Base-by-base conservation (phyloP, 345 rosid genomes). In the Laguncularia racemosa region DNA sequence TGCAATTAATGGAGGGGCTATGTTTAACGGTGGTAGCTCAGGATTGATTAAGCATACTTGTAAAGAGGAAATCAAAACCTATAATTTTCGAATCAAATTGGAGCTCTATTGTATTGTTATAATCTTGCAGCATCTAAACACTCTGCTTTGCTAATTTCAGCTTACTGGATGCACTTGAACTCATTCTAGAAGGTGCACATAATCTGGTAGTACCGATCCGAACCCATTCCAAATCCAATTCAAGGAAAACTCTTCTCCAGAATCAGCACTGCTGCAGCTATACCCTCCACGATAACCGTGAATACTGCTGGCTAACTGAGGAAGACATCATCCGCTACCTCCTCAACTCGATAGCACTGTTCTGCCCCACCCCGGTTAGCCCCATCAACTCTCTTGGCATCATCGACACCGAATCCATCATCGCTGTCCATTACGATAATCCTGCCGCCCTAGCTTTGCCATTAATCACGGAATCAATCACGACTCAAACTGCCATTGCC, bases 261-360 rank as follows among this genome's bases (percentile, higher is more conserved):
- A 73, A 64, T 12, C 44, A 48, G 12, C 47, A 72, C 5, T 18
- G 61, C 3, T 58, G 64, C 3, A 57, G 59, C 14, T 50, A 75
- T 21, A 71, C 73, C 57, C 48, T 75, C 56, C 87, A 77, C 65
- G 64, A 76, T 71, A 51, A 56, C 56, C 73, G 67, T 0, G 74
- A 84, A 16, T 81, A 71, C 64, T 84, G 91, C 69, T 84, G 91
- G 87, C 72, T 81, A 7, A 74, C 88, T 0, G 85, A 72, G 60
- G 91, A 84, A 52, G 91, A 84, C 62, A 61, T 84, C 53, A 16
- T 84, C 48, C 85, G 88, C 17, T 79, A 73, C 65, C 72, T 81
- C 50, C 74, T 81, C 68, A 81, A 75, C 67, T 76, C 72, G 58
- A 81, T 84, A 20, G 73, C 71, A 54, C 52, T 68, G 44, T 72